phyloP scores from a whole-genome alignment of 495 filamentous ascomycete species.

The Daldinia grandis region DNA sequence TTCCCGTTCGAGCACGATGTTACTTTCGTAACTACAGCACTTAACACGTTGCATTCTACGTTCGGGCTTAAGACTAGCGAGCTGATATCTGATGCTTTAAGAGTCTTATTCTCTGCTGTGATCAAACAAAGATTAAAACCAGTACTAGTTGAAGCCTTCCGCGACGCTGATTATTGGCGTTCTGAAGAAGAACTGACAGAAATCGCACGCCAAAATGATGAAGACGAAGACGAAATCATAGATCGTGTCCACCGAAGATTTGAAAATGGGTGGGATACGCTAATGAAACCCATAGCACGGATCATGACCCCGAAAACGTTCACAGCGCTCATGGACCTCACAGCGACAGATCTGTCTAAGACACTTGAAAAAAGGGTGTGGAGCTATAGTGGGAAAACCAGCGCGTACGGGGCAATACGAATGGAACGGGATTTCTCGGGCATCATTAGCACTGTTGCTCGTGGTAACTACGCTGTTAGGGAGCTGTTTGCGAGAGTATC shows the following conservation, averaged over 20 bases:
- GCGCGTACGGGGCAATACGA: conserved; percentile 81
- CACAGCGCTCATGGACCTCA: conserved; percentile 73
- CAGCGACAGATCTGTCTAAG: conserved; percentile 73
- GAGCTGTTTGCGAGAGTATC: conserved; percentile 81
- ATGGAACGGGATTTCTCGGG: conserved; percentile 89
- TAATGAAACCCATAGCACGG: conserved; percentile 84
- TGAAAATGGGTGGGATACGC: conserved; percentile 79
- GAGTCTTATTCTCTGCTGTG: conserved; percentile 86
- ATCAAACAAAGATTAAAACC: conserved; percentile 86
- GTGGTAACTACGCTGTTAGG: conserved; percentile 79
- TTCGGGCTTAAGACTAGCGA: conserved; percentile 82
- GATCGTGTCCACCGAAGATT: conserved; percentile 77
- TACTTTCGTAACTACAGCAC: conserved; percentile 67
- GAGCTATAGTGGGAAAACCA: conserved; percentile 82
- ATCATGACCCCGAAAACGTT: conserved; percentile 79
- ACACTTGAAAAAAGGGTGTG: conserved; percentile 91
- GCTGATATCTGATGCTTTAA: conserved; percentile 80
- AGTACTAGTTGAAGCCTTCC: conserved; percentile 85
- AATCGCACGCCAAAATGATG: conserved; percentile 57
- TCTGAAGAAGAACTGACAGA: conserved; percentile 62
- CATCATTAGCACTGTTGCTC: conserved; percentile 77
- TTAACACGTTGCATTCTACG: conserved; percentile 71
- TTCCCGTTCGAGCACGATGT: conserved; percentile 85
- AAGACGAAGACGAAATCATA: conserved; percentile 60
- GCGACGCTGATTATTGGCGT: conserved; percentile 83